Base-by-base conservation (phyloP, 2,329 filamentous ascomycete species). In the Xylaria digitata region DNA sequence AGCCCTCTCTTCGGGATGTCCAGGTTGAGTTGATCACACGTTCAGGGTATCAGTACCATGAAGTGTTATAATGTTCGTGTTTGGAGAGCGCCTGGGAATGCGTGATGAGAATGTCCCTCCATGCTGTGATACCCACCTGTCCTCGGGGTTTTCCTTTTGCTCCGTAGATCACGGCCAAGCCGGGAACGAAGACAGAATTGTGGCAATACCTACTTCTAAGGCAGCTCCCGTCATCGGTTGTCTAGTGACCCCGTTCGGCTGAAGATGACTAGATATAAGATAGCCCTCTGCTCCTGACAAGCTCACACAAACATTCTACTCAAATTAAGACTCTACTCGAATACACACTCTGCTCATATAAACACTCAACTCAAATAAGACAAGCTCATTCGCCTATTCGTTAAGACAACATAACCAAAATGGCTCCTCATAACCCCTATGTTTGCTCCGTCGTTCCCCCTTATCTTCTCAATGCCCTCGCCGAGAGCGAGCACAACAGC, bases 401-500 rank as follows among this genome's bases (percentile, higher is more conserved):
- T 54, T 60, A 17, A 9, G 9, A 19, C 52, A 63, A 37, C 43
- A 13, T 53, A 68, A 61, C 37, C 60, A 74, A 69, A 37, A 76
- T 75, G 75, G 67, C 74, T 4, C 40, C 71, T 58, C 66, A 61
- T 11, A 63, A 62, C 43, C 57, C 67, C 52, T 68, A 68, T 59
- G 52, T 76, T 63, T 83, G 81, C 73, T 80, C 76, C 65, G 79
- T 83, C 63, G 79, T 85, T 4, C 83, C 83, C 21, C 83, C 83
- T 21, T 81, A 85, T 63, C 77, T 85, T 11, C 78, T 85, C 23
- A 76, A 73, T 37, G 78, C 77, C 61, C 83, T 85, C 58, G 80
- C 80, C 40, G 76, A 82, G 8, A 76, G 75, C 54, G 80, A 79
- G 43, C 69, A 76, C 65, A 82, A 82, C 43, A 74, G 79, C 1